Conservation (phyloP, 169 alveolate genomes). For the Plasmodium ovale region DNA sequence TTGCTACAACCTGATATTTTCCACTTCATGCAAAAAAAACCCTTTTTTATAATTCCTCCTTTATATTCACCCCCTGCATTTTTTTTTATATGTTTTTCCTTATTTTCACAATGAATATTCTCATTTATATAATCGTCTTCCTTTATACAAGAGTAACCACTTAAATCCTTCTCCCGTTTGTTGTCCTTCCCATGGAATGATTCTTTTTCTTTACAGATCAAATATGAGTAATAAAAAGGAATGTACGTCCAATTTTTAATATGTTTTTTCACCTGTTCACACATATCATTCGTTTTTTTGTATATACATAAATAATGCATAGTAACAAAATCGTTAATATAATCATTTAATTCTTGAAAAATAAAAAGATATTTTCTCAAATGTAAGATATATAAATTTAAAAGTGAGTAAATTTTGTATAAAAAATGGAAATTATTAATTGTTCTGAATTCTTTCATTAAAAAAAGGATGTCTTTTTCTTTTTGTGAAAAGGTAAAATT, state of each 20-base stretch:
- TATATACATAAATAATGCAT: constrained; percentile 44
- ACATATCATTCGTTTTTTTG: constrained; percentile 11
- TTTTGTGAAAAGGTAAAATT: background rate
- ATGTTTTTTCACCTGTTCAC: constrained; percentile 2
- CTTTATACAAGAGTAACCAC: background rate
- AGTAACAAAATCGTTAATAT: constrained; percentile 15
- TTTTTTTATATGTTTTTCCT: background rate
- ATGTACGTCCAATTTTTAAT: background rate
- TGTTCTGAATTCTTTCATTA: constrained; percentile 22
- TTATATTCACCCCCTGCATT: background rate
- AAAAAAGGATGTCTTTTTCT: background rate
- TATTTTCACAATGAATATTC: background rate
- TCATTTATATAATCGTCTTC: background rate
- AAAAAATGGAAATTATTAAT: constrained; percentile 26
- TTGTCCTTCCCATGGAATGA: background rate
- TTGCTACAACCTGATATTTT: background rate
- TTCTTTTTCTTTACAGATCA: background rate
- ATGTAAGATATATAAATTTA: constrained; percentile 18
- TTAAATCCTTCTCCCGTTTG: background rate
- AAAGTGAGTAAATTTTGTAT: constrained; percentile 21
- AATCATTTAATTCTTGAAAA: constrained; percentile 47
- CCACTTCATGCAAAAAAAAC: background rate
- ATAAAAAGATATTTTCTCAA: constrained; percentile 35
- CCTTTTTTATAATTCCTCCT: no score
- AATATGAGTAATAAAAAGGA: constrained; percentile 5